Percentiles rank a stretch among this genome's conserved stretches.
phyloP scores from a whole-genome alignment of 2,329 filamentous ascomycete species.

The Dryadomyces quercivorus region DNA sequence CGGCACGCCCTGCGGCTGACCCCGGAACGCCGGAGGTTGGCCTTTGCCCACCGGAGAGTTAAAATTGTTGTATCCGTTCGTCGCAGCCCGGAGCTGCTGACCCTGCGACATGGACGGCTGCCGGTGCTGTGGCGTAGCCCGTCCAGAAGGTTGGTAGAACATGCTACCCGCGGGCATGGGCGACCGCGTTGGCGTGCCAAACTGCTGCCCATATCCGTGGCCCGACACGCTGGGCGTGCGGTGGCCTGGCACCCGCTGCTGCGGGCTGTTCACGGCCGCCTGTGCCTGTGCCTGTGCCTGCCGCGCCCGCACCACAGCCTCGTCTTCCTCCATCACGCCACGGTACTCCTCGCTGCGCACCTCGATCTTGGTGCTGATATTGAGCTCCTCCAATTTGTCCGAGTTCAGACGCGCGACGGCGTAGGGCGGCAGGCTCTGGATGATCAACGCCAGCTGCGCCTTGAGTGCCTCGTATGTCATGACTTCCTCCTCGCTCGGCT shows the following conservation, averaged over 20 bases:
- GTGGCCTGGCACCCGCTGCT: slow-evolving; percentile 18
- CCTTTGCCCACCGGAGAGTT: slow-evolving; percentile 39
- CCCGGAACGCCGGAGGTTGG: slow-evolving; percentile 34
- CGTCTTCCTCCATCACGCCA: slow-evolving; percentile 77
- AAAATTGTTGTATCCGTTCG: slow-evolving; percentile 35
- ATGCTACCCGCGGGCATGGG: slow-evolving; percentile 23
- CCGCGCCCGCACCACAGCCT: slow-evolving; percentile 37
- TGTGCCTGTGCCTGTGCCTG: slow-evolving; percentile 15
- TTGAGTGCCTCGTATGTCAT: slow-evolving; percentile 61
- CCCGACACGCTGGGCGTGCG: slow-evolving; percentile 22
- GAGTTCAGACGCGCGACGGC: slow-evolving; percentile 78
- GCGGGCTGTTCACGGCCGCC: slow-evolving; percentile 15
- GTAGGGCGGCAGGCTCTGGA: slow-evolving; percentile 68
- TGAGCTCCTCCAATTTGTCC: slow-evolving; percentile 70
- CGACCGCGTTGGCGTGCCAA: slow-evolving; percentile 32
- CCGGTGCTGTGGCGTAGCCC: slow-evolving; percentile 26
- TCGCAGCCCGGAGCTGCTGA: slow-evolving; percentile 29
- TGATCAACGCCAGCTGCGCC: slow-evolving; percentile 59
- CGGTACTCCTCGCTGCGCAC: slow-evolving; percentile 61
- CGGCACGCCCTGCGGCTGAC: slow-evolving; percentile 31
- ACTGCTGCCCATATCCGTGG: slow-evolving; percentile 35
- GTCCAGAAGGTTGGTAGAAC: slow-evolving; percentile 32
- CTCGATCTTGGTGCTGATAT: slow-evolving; percentile 68
- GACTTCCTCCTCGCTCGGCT: slow-evolving; percentile 46
- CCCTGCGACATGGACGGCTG: slow-evolving; percentile 15